Evolutionary conservation across 176 grass and related monocot genomes (phyloP).

Genomic region (Zoysia pacifica): DNA sequence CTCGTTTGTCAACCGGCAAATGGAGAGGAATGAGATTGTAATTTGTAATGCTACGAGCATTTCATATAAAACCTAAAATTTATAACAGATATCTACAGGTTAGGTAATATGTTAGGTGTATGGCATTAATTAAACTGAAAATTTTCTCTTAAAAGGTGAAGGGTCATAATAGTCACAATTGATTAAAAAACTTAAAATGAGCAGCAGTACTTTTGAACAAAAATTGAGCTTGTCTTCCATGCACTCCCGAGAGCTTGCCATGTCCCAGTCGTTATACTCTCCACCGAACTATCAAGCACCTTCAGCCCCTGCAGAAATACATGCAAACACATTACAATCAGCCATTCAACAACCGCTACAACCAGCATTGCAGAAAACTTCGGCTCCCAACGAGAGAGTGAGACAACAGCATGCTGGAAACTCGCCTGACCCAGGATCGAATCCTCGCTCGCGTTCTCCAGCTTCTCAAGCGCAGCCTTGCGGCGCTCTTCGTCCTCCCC

Average conservation of each 20-base stretch:
- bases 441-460: slow-evolving; percentile 87
- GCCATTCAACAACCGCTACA: background rate
- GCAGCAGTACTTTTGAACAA: slow-evolving; percentile 71
- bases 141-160: background rate
- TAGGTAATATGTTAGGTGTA: background rate
- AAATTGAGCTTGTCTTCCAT: slow-evolving; percentile 70
- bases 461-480: slow-evolving; percentile 63
- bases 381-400: background rate
- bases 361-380: slow-evolving; percentile 7
- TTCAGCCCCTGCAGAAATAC: slow-evolving; percentile 75
- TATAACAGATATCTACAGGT: background rate
- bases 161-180: slow-evolving; percentile 3
- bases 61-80: slow-evolving; percentile 14
- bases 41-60: background rate
- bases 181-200: background rate
- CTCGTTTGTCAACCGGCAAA: background rate
- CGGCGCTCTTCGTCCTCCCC: slow-evolving; percentile 39
- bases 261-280: slow-evolving; percentile 71
- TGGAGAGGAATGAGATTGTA: slow-evolving; percentile 1
- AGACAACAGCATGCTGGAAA: background rate
- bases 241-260: slow-evolving; percentile 85
- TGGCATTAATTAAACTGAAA: background rate
- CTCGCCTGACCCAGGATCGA: slow-evolving; percentile 83
- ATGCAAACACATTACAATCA: slow-evolving; percentile 2
- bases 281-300: slow-evolving; percentile 82